phyloP scores from a whole-genome alignment of 148 eudicot species.

The Vaccinium corymbosum region DNA sequence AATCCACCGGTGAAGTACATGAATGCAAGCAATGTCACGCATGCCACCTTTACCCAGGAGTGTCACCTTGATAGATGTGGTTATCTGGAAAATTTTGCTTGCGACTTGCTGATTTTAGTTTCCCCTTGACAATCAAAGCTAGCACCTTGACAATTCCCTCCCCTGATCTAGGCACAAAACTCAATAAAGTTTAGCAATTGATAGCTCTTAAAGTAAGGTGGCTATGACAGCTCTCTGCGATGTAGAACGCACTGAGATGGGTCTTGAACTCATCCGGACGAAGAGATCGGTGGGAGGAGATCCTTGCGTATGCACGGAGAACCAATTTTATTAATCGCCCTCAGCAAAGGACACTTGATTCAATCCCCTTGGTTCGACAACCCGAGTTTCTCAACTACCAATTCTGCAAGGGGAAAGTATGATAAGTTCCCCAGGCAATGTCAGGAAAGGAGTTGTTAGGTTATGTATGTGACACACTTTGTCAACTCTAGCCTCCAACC shows the following conservation, averaged over 20 bases:
- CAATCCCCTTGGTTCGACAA: background rate
- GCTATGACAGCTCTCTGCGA: background rate
- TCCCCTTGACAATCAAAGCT: background rate
- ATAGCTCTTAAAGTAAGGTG: background rate
- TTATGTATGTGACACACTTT: background rate
- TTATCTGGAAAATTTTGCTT: background rate
- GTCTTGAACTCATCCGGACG: background rate
- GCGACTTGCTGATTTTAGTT: background rate
- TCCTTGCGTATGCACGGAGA: background rate
- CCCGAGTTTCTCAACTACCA: background rate
- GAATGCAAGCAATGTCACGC: background rate
- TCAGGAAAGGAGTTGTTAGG: background rate
- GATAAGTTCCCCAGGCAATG: background rate
- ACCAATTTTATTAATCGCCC: background rate
- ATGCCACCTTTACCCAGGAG: background rate
- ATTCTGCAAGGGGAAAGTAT: background rate
- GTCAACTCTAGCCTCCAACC: conserved; percentile 4
- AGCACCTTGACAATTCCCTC: background rate
- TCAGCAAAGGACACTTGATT: background rate
- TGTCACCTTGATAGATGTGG: background rate
- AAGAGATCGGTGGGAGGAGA: background rate
- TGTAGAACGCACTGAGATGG: background rate
- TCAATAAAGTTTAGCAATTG: background rate
- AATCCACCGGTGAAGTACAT: background rate
- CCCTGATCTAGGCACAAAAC: background rate